phyloP scores from a whole-genome alignment of 805 yeast genomes.

The Blastobotrys peoriensis region DNA sequence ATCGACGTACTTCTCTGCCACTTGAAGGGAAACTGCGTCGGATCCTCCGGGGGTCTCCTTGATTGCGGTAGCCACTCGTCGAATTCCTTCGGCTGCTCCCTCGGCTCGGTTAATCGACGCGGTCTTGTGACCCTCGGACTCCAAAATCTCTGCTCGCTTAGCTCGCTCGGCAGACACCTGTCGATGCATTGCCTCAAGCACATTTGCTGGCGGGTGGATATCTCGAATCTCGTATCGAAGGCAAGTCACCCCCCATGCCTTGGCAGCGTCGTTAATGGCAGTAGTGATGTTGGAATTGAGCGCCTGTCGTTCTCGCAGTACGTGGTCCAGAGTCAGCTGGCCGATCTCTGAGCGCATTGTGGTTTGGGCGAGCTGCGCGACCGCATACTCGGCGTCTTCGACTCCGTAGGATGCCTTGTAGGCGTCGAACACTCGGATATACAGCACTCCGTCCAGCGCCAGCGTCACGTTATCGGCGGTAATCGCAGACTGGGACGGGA shows the following conservation, averaged over 20 bases:
- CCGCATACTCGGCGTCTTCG: conserved; percentile 81
- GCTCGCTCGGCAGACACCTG: conserved; percentile 84
- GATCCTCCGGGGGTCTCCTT: conserved; percentile 60
- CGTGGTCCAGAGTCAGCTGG: conserved; percentile 71
- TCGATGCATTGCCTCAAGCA: conserved; percentile 85
- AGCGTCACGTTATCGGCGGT: conserved; percentile 81
- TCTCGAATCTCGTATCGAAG: conserved; percentile 82
- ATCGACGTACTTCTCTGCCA: conserved; percentile 78
- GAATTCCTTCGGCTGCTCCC: conserved; percentile 72
- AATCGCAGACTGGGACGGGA: conserved; percentile 78
- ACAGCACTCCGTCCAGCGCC: conserved; percentile 79
- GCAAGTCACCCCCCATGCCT: conserved; percentile 80
- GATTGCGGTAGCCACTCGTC: conserved; percentile 60
- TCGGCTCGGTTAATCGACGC: conserved; percentile 77
- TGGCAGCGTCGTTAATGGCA: conserved; percentile 80
- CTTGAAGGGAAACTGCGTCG: conserved; percentile 71
- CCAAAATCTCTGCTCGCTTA: conserved; percentile 81
- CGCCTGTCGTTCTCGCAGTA: conserved; percentile 66
- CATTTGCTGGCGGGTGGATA: conserved; percentile 81
- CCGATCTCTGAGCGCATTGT: conserved; percentile 90
- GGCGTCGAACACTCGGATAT: conserved; percentile 71
- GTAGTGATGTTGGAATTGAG: conserved; percentile 66
- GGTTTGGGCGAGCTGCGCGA: conserved; percentile 80
- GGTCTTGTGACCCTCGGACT: conserved; percentile 78
- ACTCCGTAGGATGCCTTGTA: conserved; percentile 85